Base-by-base conservation (phyloP, 371 early-diverging fungal species). In the Enterocytospora artemiae region DNA sequence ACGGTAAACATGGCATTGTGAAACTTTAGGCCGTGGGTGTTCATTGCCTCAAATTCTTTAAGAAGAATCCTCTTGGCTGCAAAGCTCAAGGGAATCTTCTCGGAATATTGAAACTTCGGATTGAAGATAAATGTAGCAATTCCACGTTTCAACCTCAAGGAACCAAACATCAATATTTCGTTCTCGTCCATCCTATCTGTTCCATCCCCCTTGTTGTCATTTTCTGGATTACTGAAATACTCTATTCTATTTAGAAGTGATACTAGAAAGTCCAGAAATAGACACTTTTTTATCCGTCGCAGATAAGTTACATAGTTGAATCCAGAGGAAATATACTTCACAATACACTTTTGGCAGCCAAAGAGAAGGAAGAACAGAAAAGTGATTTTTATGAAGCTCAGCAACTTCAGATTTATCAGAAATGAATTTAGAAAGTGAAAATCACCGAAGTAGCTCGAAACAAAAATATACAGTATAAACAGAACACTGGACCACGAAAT, bases 271-370 rank as follows among this genome's bases (percentile, higher is more conserved):
- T 74, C 65, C 58, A 74, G 67, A 20, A 68, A 14, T n/a, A 77
- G 31, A 30, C 63, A 59, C 36, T 57, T 62, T 45, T 60, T 59
- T 18, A 75, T 75, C 33, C 78, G 60, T 18, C 57, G 51, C 2
- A 77, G 52, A 51, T 75, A 77, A 30, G 69, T 70, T 18, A 48
- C 60, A 59, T 77, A 73, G 65, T 77, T 77, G 65, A 77, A 77
- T 28, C 65, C 61, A 51, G 65, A 63, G 18, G 66, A 30, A 9
- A 74, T 69, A 14, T 53, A 49, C 44, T 63, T 55, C 7, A 62
- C 65, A 48, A 68, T 63, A 27, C 70, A 1, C 43, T 50, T 56
- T 34, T 58, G 50, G 1, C 22, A 27, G 1, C 33, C 65, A 25
- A 72, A 59, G 25, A 68, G 39, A 0, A 62, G 43, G 9, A 37